phyloP scores from a whole-genome alignment of 441 rosid genomes.

The Populus tomentosa region DNA sequence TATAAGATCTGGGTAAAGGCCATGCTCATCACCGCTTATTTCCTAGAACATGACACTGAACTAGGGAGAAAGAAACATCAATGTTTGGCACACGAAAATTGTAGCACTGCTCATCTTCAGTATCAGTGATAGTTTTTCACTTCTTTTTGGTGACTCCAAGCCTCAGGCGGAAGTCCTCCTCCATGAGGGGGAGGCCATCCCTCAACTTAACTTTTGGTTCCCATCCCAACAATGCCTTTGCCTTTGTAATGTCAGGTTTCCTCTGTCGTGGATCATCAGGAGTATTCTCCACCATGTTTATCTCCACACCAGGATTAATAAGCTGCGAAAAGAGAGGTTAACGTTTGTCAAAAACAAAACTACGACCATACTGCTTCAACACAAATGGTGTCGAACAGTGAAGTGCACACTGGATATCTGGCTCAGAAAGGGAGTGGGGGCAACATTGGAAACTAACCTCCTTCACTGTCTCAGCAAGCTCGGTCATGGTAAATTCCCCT shows the following conservation, averaged over 20 bases:
- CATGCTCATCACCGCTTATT: conserved; percentile 10
- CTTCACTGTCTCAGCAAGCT: conserved; percentile 86
- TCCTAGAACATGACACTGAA: conserved; percentile 14
- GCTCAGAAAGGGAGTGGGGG: not conserved
- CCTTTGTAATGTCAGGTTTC: conserved; percentile 74
- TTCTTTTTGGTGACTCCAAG: conserved; percentile 46
- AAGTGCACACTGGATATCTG: not conserved
- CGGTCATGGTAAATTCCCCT: conserved; percentile 92
- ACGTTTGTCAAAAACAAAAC: not conserved
- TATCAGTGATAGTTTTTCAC: conserved; percentile 11
- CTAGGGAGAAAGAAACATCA: not conserved
- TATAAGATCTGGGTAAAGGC: not conserved
- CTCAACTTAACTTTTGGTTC: conserved; percentile 77
- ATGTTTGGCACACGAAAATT: not conserved
- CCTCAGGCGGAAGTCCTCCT: conserved; percentile 73
- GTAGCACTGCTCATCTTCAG: not conserved
- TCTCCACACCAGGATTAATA: conserved; percentile 63
- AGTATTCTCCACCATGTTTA: conserved; percentile 79
- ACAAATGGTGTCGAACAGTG: not conserved
- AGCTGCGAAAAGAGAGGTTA: conserved; percentile 33
- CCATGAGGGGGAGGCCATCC: conserved; percentile 90
- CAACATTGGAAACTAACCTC: conserved; percentile 44
- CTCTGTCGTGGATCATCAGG: conserved; percentile 91
- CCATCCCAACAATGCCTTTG: conserved; percentile 78
- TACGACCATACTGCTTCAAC: not conserved